phyloP scores from a whole-genome alignment of 768 basidiomycete genomes.

The Lyophyllum atratum region DNA sequence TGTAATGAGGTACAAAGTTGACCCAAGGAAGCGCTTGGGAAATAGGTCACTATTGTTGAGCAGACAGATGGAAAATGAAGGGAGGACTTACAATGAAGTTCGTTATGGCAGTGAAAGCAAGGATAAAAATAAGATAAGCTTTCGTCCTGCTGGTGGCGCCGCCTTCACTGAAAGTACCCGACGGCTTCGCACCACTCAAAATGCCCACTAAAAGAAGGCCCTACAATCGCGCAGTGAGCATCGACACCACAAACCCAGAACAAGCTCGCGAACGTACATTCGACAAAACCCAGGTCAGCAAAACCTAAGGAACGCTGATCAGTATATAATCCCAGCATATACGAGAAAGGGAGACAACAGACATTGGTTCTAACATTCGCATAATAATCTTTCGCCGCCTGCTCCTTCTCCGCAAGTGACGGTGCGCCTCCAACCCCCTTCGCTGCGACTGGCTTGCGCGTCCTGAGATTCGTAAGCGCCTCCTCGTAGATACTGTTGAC shows the following conservation, averaged over 20 bases:
- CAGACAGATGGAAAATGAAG: not conserved
- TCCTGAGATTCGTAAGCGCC: conserved; percentile 71
- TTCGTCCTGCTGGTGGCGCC: conserved; percentile 60
- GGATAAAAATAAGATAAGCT: conserved; percentile 77
- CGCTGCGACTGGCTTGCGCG: conserved; percentile 42
- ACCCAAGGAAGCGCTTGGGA: conserved; percentile 30
- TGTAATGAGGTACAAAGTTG: conserved; percentile 31
- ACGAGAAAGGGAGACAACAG: conserved; percentile 3
- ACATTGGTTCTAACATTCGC: conserved; percentile 85
- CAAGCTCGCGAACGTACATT: conserved; percentile 50
- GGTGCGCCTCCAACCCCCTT: conserved; percentile 27
- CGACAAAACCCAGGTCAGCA: conserved; percentile 82
- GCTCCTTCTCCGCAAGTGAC: conserved; percentile 64
- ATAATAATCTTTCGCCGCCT: conserved; percentile 83
- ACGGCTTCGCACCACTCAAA: conserved; percentile 56
- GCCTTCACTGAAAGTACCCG: conserved; percentile 58
- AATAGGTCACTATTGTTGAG: conserved; percentile 1
- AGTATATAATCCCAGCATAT: not conserved
- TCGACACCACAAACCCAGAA: not conserved
- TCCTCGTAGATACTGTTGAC: conserved; percentile 86
- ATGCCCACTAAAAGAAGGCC: conserved; percentile 72
- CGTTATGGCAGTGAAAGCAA: conserved; percentile 79
- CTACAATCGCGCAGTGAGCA: conserved; percentile 33
- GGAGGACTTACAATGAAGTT: conserved; percentile 53
- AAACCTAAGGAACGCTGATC: conserved; percentile 38